Evolutionary conservation across 768 basidiomycete genomes (phyloP), one percentile per base, ranked within the genome.

Genomic region (Boletellus ananas): DNA sequence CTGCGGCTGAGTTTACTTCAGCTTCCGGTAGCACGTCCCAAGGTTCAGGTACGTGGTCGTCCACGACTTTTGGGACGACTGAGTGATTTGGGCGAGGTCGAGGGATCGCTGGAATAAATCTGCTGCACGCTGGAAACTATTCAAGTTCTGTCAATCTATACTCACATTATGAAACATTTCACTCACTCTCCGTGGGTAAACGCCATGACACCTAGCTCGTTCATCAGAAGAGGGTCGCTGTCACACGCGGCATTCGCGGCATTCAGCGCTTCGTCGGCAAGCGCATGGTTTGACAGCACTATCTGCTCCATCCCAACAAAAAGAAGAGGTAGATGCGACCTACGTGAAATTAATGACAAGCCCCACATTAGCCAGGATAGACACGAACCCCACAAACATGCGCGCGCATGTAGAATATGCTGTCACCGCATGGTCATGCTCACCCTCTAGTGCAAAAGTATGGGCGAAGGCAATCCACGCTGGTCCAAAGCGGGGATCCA

Each of bases 271-370:
- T 98, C 95, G 43, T 90, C 85, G 4, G 96, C 96, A 39, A 92
- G 75, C 20, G 69, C 64, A 55, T 82, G 77, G 55, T 97, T 92
- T 25, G 86, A 88, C 7, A 99, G 75, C 62, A 87, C 85, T 34
- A 99, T 90, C 58, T 98, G 90, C 68, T 99, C 95, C 94, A 97
- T 98, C 6, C 95, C 96, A 40, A 98, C 91, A 63, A 94, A 98
- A 70, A 94, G 82, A 38, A 96, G 74, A 1, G 96, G 94, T 4
- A 99, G 72, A 70, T 99, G 95, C 3, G 94, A 94, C n/a, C 94
- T 95, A 60, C 18, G 41, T 5, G 27, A n/a, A n/a, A 46, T 62
- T n/a, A 59, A 46, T 40, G 18, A 47, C 35, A 43, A 6, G 23
- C n/a, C 21, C 27, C 29, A 25, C 37, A 42, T 14, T 7, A 35